Evolutionary conservation across 164 flowering plant species (phyloP).

Genomic region (Macadamia integrifolia): DNA sequence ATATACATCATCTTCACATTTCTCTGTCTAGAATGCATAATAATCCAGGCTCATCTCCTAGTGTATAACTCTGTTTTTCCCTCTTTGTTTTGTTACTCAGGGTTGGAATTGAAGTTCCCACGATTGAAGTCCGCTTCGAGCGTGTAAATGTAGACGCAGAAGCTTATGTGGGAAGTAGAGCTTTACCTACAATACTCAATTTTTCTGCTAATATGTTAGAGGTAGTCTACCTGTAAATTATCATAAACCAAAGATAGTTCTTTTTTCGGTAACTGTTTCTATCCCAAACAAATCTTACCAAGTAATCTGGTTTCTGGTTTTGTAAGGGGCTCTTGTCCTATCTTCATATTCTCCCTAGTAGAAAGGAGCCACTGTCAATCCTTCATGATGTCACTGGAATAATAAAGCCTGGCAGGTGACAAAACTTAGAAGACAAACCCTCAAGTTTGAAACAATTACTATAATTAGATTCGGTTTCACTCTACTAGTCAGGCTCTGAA

Average conservation of each 20-base stretch:
- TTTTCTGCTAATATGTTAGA: constrained; percentile 31
- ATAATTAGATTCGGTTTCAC: neutral
- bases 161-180: constrained; percentile 48
- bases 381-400: constrained; percentile 67
- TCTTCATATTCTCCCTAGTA: constrained; percentile 38
- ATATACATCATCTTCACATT: neutral
- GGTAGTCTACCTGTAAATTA: constrained; percentile 22
- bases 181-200: constrained; percentile 51
- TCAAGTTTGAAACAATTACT: neutral
- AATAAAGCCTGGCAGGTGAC: constrained; percentile 61
- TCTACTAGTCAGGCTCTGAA: neutral
- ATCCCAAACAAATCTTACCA: neutral
- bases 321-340: constrained; percentile 35
- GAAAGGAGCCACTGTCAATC: constrained; percentile 40
- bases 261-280: neutral
- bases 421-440: constrained; percentile 7
- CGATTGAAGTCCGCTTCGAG: constrained; percentile 65
- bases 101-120: constrained; percentile 59
- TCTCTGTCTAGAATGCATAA: neutral
- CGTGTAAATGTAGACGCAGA: constrained; percentile 46
- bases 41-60: too few relatives aligned
- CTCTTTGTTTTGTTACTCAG: constrained; percentile 20
- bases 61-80: neutral
- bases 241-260: neutral
- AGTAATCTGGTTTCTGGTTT: neutral